Conservation (phyloP, 2,329 filamentous ascomycete genomes). For the Aspergillus hortae region DNA sequence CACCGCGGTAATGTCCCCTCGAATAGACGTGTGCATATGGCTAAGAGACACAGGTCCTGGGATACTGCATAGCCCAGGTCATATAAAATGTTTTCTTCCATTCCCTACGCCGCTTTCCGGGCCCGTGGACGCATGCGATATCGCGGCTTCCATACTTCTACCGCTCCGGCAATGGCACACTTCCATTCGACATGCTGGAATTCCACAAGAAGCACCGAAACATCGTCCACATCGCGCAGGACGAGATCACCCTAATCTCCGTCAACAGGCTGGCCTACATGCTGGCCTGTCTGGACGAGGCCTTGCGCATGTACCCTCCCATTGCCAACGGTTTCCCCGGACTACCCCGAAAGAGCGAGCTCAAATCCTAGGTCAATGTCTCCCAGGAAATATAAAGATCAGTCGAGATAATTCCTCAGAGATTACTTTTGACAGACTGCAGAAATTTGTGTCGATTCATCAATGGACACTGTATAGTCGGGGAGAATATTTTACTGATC, state of each 20-base stretch:
- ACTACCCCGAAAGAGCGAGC: slow-evolving; percentile 17
- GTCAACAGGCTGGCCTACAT: slow-evolving; percentile 36
- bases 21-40: background rate
- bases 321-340: slow-evolving; percentile 22
- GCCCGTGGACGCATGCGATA: slow-evolving; percentile 11
- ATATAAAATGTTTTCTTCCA: slow-evolving; percentile 24
- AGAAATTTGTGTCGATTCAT: slow-evolving; percentile 44
- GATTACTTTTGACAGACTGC: background rate
- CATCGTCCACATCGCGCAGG: slow-evolving; percentile 26
- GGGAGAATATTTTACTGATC: slow-evolving; percentile 43
- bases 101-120: slow-evolving; percentile 21
- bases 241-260: slow-evolving; percentile 31
- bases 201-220: slow-evolving; percentile 26
- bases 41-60: background rate
- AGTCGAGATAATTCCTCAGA: background rate
- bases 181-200: slow-evolving; percentile 19
- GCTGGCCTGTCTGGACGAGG: slow-evolving; percentile 42
- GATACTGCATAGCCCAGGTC: slow-evolving; percentile 5
- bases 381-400: slow-evolving; percentile 18
- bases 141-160: slow-evolving; percentile 63
- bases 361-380: slow-evolving; percentile 16
- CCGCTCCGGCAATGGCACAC: slow-evolving; percentile 47
- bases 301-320: slow-evolving; percentile 42
- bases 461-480: slow-evolving; percentile 48
- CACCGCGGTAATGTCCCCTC: background rate